These are phyloP conservation scores for Fonsecaea monophora DNA, from an alignment of 2,329 filamentous ascomycete species.

Conservation along the genomic window DNA sequence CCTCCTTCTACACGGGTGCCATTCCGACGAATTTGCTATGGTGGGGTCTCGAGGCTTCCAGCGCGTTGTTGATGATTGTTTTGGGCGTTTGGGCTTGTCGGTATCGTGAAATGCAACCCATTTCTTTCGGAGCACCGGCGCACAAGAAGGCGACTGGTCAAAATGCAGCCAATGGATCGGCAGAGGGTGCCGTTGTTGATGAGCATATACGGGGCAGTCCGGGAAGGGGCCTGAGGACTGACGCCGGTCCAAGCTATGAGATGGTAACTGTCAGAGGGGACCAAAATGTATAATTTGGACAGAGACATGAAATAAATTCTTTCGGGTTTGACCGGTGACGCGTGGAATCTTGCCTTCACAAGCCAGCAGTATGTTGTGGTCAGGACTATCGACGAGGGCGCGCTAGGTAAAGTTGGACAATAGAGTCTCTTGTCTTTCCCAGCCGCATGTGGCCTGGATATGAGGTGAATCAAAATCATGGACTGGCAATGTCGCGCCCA, in stretches of 20 bases:
- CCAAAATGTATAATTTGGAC: conserved; percentile 30
- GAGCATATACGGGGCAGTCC: conserved; percentile 41
- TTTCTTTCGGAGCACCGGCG: conserved; percentile 74
- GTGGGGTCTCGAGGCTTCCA: conserved; percentile 75
- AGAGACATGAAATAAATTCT: background rate
- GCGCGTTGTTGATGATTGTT: conserved; percentile 68
- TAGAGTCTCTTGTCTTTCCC: background rate
- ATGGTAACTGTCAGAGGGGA: conserved; percentile 62
- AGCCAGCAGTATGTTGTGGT: background rate
- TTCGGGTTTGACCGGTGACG: background rate
- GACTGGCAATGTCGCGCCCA: background rate
- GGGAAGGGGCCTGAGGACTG: conserved; percentile 40
- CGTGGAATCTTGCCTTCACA: background rate
- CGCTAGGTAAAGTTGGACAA: background rate
- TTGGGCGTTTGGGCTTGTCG: conserved; percentile 90
- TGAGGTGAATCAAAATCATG: background rate
- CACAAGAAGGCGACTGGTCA: conserved; percentile 25
- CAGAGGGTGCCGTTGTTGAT: conserved; percentile 46
- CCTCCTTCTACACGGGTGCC: conserved; percentile 76
- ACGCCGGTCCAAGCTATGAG: conserved; percentile 61
- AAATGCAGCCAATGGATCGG: conserved; percentile 24
- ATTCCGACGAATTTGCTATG: conserved; percentile 82
- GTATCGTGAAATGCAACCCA: conserved; percentile 86
- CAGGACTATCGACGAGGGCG: background rate
- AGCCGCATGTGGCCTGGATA: background rate